Conservation (phyloP, 441 rosid genomes). For the Pelargonium cotyledonis region DNA sequence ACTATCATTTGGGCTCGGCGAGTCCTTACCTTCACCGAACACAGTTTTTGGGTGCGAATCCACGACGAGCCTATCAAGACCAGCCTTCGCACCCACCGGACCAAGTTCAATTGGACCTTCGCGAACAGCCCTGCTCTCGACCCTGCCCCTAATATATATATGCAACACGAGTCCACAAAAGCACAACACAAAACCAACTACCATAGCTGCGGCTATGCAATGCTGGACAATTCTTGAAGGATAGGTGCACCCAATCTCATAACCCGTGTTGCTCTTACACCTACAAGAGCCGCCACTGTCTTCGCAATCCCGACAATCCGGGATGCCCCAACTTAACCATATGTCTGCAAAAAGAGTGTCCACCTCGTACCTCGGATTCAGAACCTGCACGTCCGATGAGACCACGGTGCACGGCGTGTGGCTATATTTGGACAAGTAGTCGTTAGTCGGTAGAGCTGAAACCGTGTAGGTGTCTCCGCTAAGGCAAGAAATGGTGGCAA, state of each 20-base stretch:
- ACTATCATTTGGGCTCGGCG: constrained; percentile 54
- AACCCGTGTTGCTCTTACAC: constrained; percentile 5
- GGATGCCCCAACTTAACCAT: background rate
- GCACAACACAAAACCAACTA: constrained; percentile 20
- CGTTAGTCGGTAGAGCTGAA: constrained; percentile 10
- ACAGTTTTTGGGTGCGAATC: constrained; percentile 62
- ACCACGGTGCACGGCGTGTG: constrained; percentile 14
- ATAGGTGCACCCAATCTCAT: constrained; percentile 17
- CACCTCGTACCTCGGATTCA: background rate
- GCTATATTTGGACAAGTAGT: too few relatives aligned
- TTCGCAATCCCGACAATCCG: constrained; percentile 32
- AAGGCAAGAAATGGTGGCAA: constrained; percentile 25
- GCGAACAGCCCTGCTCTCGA: too few relatives aligned
- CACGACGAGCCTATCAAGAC: constrained; percentile 49
- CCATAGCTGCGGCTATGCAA: background rate
- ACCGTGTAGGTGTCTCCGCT: constrained; percentile 24
- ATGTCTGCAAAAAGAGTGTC: too few relatives aligned
- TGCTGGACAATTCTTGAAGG: background rate
- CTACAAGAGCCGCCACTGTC: constrained; percentile 25
- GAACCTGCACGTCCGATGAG: background rate
- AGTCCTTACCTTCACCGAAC: constrained; percentile 53
- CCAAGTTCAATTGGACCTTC: too few relatives aligned
- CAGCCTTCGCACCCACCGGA: constrained; percentile 8
- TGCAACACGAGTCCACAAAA: constrained; percentile 31
- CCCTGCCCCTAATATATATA: constrained; percentile 17